phyloP scores from a whole-genome alignment of 306 rosid species.

The Trifolium dubium region DNA sequence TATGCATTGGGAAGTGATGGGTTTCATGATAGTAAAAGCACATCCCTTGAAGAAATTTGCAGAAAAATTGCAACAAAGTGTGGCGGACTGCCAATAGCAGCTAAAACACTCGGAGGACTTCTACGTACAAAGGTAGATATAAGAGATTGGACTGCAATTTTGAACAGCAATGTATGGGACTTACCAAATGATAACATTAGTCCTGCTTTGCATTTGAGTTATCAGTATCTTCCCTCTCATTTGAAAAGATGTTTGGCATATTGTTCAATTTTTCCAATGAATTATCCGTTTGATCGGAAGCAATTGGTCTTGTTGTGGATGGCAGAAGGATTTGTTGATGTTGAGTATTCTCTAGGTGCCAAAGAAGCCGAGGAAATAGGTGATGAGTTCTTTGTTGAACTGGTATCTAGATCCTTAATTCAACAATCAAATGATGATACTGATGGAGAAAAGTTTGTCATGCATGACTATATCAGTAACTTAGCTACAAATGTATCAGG shows the following conservation, averaged over 20 bases:
- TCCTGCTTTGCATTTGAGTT: not conserved
- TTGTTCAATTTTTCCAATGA: not conserved
- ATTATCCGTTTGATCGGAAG: not conserved
- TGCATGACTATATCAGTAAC: not conserved
- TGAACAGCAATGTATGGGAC: not conserved
- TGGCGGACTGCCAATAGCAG: not conserved
- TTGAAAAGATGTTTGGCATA: not conserved
- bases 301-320: not conserved
- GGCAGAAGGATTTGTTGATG: not conserved
- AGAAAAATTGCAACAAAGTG: not conserved
- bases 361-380: not conserved
- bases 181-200: not conserved
- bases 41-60: not conserved
- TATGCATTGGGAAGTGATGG: not conserved
- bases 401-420: not conserved
- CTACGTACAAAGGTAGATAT: not conserved
- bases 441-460: not conserved
- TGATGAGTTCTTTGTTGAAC: not conserved
- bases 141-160: not conserved
- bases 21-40: not conserved
- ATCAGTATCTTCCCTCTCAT: not conserved
- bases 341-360: not conserved
- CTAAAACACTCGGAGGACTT: not conserved
- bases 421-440: not conserved
- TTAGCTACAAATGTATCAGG: not conserved